Conservation (phyloP, 495 filamentous ascomycete species). For the Penicillium arizonense region DNA sequence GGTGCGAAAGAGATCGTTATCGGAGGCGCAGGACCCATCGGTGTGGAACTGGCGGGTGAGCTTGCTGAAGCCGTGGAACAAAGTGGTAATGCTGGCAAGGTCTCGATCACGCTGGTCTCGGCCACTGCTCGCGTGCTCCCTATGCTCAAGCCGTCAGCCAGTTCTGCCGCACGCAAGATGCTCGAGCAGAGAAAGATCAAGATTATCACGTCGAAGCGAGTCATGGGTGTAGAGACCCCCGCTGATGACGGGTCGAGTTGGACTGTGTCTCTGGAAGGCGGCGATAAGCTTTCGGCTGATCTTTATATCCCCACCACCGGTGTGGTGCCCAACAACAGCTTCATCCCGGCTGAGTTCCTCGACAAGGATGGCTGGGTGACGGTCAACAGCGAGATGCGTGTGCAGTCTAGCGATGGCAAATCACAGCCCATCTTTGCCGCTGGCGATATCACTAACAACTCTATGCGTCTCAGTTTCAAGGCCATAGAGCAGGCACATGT, state of each 20-base stretch:
- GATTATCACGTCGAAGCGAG: slow-evolving; percentile 22
- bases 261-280: slow-evolving; percentile 41
- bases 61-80: slow-evolving; percentile 48
- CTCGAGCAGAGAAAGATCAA: slow-evolving; percentile 28
- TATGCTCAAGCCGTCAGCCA: slow-evolving; percentile 24
- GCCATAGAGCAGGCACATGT: slow-evolving; percentile 25
- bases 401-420: slow-evolving; percentile 33
- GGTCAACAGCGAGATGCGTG: slow-evolving; percentile 55
- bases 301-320: slow-evolving; percentile 65
- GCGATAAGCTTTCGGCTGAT: slow-evolving; percentile 46
- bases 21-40: slow-evolving; percentile 66
- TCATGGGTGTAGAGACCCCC: slow-evolving; percentile 9
- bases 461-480: slow-evolving; percentile 29
- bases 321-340: slow-evolving; percentile 58
- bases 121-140: slow-evolving; percentile 33
- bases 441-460: slow-evolving; percentile 40
- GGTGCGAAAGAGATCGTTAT: slow-evolving; percentile 60
- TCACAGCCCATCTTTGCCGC: slow-evolving; percentile 30
- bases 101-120: slow-evolving; percentile 47
- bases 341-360: slow-evolving; percentile 50
- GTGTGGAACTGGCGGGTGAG: slow-evolving; percentile 63
- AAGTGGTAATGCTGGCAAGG: slow-evolving; percentile 28
- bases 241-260: slow-evolving; percentile 15
- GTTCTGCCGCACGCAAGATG: slow-evolving; percentile 23
- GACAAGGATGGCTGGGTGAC: slow-evolving; percentile 50